phyloP scores from a whole-genome alignment of 345 rosid species.

The Moringa oleifera region DNA sequence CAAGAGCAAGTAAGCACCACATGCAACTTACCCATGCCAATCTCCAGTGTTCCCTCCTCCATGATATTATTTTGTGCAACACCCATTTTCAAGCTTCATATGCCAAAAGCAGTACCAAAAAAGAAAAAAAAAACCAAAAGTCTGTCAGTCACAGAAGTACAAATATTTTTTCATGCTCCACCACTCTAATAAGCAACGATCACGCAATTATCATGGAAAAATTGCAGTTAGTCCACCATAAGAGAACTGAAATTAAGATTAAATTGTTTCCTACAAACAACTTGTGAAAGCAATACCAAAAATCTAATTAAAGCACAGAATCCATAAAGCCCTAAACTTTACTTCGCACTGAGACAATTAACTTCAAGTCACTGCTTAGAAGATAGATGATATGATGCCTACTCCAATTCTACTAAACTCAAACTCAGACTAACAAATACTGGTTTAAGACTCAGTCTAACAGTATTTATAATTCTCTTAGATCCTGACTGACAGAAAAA shows the following conservation, averaged over 20 bases:
- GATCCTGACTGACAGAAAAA: no score
- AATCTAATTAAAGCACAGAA: no score
- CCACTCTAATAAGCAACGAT: not conserved
- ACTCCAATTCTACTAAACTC: not conserved
- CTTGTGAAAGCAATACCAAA: not conserved
- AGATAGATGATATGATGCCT: not conserved
- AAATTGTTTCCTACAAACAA: not conserved
- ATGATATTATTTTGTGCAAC: slow-evolving; percentile 25
- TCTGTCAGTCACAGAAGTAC: no score
- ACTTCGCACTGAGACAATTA: no score
- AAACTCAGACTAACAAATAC: not conserved
- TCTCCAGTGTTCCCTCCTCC: slow-evolving; percentile 78
- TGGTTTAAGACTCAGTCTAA: not conserved
- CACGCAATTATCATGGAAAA: no score
- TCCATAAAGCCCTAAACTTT: not conserved
- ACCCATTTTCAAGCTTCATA: slow-evolving; percentile 37
- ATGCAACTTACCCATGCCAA: slow-evolving; percentile 77
- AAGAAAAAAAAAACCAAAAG: not conserved
- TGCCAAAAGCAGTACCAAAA: not conserved
- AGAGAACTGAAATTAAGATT: no score
- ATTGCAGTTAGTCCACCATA: not conserved
- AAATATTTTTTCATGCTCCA: not conserved
- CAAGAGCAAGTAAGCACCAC: not conserved
- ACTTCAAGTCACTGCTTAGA: not conserved
- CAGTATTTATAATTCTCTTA: no score